These are phyloP conservation scores for Blastobotrys malaysiensis DNA, from an alignment of 1,139 yeast species.

Conservation along the genomic window DNA sequence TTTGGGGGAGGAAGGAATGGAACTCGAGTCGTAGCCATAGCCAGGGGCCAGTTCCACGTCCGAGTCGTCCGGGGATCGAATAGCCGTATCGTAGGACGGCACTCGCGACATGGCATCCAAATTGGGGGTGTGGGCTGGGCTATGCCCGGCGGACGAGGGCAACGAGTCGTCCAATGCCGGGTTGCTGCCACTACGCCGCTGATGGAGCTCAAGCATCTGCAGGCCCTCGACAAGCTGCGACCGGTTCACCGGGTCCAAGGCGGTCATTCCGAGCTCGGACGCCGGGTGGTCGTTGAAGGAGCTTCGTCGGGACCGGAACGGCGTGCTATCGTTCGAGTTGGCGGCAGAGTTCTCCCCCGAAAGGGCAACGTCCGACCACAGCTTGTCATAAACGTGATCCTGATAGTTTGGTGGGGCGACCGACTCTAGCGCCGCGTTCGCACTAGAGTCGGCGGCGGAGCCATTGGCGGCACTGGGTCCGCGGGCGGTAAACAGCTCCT, in stretches of 20 bases:
- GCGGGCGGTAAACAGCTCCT: conserved; percentile 19
- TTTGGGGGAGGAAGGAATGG: conserved; percentile 9
- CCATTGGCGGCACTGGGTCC: conserved; percentile 14
- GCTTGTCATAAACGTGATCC: conserved; percentile 75
- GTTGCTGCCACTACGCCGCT: conserved; percentile 11
- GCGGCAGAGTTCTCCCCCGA: conserved; percentile 54
- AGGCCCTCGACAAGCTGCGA: conserved; percentile 30
- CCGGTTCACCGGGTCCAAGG: conserved; percentile 27
- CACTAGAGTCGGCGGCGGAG: too few species aligned
- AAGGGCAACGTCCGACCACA: conserved; percentile 64
- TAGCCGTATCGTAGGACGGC: conserved; percentile 79
- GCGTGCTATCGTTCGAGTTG: conserved; percentile 43
- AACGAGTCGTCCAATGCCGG: neutral
- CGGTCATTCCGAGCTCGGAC: conserved; percentile 23
- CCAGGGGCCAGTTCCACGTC: conserved; percentile 30
- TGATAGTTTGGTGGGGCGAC: conserved; percentile 86
- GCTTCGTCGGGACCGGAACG: conserved; percentile 27
- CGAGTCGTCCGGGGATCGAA: conserved; percentile 23
- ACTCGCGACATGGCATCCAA: conserved; percentile 53
- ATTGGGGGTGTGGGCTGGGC: conserved; percentile 23
- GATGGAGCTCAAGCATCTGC: conserved; percentile 27
- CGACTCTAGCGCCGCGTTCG: conserved; percentile 13
- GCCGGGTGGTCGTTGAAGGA: conserved; percentile 24
- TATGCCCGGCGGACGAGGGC: neutral
- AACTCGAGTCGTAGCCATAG: conserved; percentile 20